Evolutionary conservation across 495 filamentous ascomycete species (phyloP), one percentile per base, ranked within the genome.

Genomic region (Sphaerosporella brunnea): DNA sequence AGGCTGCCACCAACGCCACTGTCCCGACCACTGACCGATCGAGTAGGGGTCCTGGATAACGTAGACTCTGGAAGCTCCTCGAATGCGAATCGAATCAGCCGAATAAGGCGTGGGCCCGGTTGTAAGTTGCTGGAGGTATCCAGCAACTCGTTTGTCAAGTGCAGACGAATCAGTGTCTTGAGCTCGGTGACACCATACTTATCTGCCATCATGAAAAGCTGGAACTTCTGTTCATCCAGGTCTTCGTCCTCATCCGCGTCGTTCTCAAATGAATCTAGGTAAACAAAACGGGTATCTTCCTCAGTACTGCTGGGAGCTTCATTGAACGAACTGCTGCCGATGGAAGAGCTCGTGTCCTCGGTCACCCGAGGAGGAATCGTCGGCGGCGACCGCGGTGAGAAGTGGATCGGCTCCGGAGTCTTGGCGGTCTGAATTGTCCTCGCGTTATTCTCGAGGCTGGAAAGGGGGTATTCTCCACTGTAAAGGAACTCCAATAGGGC

Each of bases 131-230:
- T 56, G 10, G 53, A 50, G 39, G 55, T 50, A 39, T 61, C 58
- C 25, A 61, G 57, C 18, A 61, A 48, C 23, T 61, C 58, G 36
- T 53, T 61, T 21, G 58, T 60, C 23, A 61, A 53, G 18, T 61
- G 58, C 8, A 60, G 50, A 41, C 58, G 50, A 36, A 61, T 60
- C 40, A 61, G 51, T 18, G 58, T 57, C 48, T 61, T 61, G 48
- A 61, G 57, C 39, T 61, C 53, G 36, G 57, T 52, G 23, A 61
- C 60, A 34, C 58, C 58, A 20, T 61, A 61, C 26, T 61, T 61
- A 40, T 61, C 58, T 9, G 58, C 58, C 58, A 61, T 60, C 21
- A 61, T 50, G 41, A 60, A 61, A n/a, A 61, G 48, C 8, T 52
- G 39, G 28, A 58, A 61, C 52, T 59, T 60, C 36, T 56, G 58